phyloP scores from a whole-genome alignment of 352 stramenopile genomes.

The Aphanomyces euteiches region DNA sequence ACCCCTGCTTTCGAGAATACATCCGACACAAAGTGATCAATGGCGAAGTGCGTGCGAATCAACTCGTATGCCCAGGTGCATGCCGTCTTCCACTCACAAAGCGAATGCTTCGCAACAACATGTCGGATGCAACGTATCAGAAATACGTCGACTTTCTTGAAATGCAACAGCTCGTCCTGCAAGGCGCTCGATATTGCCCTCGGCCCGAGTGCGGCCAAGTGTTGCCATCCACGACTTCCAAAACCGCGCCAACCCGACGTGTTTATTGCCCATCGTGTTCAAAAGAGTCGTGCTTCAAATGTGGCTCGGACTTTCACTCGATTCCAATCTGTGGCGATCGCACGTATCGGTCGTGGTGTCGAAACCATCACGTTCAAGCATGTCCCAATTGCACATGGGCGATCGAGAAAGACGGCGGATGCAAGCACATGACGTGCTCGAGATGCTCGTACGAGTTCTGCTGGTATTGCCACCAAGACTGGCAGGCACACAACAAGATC shows the following conservation, averaged over 20 bases:
- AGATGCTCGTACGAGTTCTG: conserved; percentile 25
- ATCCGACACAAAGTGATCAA: conserved; percentile 21
- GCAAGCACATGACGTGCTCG: conserved; percentile 27
- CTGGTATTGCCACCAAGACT: conserved; percentile 22
- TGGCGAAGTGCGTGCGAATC: conserved; percentile 12
- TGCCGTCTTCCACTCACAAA: conserved; percentile 17
- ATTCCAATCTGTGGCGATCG: conserved; percentile 8
- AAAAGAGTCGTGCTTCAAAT: conserved; percentile 25
- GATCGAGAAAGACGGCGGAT: conserved; percentile 24
- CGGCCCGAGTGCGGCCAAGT: conserved; percentile 19
- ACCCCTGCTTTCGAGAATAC: conserved; percentile 19
- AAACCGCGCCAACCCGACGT: conserved; percentile 1
- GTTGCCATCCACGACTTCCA: background rate
- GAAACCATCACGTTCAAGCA: conserved; percentile 3
- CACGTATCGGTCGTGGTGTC: conserved; percentile 17
- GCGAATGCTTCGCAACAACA: conserved; percentile 4
- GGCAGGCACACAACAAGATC: conserved; percentile 6
- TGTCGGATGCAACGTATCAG: conserved; percentile 12
- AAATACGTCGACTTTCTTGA: conserved; percentile 28
- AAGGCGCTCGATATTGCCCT: conserved; percentile 24
- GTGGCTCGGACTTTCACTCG: conserved; percentile 16
- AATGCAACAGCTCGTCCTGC: background rate
- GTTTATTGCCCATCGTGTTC: conserved; percentile 14
- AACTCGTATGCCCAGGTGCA: conserved; percentile 22
- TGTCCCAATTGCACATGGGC: conserved; percentile 16